Evolutionary conservation across 2,329 filamentous ascomycete genomes (phyloP), one percentile per base, ranked within the genome.

Genomic region (Capronia epimyces): DNA sequence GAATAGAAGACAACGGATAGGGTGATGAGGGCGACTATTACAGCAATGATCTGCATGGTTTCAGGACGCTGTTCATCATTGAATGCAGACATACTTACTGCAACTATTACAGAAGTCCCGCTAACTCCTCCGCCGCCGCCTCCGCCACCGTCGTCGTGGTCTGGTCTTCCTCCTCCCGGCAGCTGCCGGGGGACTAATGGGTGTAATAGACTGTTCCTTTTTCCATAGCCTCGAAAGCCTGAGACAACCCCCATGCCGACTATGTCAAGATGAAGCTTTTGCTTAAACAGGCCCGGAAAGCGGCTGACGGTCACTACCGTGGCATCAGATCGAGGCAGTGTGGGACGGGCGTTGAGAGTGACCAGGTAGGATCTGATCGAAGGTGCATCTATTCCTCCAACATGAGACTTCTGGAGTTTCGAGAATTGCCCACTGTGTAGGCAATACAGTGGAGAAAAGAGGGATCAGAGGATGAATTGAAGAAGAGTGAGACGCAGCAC

Each of bases 61-160:
- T 57, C n/a, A 57, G 49, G 34, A 16, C 16, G 4, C 15, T 25
- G 25, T 24, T 21, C 32, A 16, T 32, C 3, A 13, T 16, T 7
- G 34, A 18, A n/a, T 8, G 15, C 6, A 40, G 18, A 13, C 9
- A 31, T 36, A 55, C 50, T 49, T 27, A 60, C 56, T 21, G 49
- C 56, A 24, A 60, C 43, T 10, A 44, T 48, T 9, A 53, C 44
- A 34, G 55, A 52, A 49, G 34, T 52, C 9, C 46, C 49, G 27
- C 42, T 36, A 29, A 49, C 32, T 1, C 55, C 49, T 18, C 45
- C 43, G 12, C 44, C 39, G 15, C 42, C 49, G 37, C n/a, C 32
- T 1, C 55, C 49, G 13, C 45, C 43, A 15, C 44, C 39, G 15
- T 37, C 49, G 37, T 31, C 45, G 13, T 27, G 18, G 29, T 39